Conservation (phyloP, 2,329 filamentous ascomycete genomes). For the Aspergillus oerlinghausenensis region DNA sequence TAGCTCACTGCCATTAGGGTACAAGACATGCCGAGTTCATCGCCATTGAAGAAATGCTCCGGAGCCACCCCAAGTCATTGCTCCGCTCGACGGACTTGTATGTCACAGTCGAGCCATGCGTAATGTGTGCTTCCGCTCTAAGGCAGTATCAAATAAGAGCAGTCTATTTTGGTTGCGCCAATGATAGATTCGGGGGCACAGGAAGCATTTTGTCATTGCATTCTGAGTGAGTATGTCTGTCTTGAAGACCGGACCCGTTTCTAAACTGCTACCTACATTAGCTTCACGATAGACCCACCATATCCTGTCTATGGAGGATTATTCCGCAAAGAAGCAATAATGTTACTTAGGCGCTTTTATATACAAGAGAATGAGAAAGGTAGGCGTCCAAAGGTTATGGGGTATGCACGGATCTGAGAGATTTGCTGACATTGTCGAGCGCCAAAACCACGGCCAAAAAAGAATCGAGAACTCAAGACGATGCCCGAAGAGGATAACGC, state of each 20-base stretch:
- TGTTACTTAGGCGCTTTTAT: constrained; percentile 87
- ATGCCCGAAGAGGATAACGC: constrained; percentile 40
- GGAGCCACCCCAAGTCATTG: constrained; percentile 61
- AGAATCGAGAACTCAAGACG: constrained; percentile 59
- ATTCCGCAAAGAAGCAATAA: constrained; percentile 88
- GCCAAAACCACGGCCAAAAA: constrained; percentile 61
- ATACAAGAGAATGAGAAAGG: constrained; percentile 96
- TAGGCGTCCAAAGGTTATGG: constrained; percentile 34
- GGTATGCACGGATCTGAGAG: background rate
- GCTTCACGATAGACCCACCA: constrained; percentile 68
- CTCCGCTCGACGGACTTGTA: constrained; percentile 76
- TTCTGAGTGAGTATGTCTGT: constrained; percentile 56
- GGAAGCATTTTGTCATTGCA: constrained; percentile 90
- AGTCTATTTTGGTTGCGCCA: constrained; percentile 92
- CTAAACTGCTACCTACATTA: constrained; percentile 27
- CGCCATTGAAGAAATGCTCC: constrained; percentile 65
- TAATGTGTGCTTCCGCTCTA: constrained; percentile 95
- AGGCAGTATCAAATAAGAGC: constrained; percentile 81
- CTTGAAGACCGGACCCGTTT: constrained; percentile 3
- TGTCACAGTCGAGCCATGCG: constrained; percentile 95
- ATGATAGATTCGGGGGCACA: constrained; percentile 95
- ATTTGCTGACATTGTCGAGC: constrained; percentile 37
- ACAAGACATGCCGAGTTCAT: constrained; percentile 95
- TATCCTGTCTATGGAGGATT: constrained; percentile 83
- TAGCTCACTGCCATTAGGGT: constrained; percentile 59